Evolutionary conservation across 805 yeast genomes (phyloP).

Genomic region (Myxozyma neotropica): DNA sequence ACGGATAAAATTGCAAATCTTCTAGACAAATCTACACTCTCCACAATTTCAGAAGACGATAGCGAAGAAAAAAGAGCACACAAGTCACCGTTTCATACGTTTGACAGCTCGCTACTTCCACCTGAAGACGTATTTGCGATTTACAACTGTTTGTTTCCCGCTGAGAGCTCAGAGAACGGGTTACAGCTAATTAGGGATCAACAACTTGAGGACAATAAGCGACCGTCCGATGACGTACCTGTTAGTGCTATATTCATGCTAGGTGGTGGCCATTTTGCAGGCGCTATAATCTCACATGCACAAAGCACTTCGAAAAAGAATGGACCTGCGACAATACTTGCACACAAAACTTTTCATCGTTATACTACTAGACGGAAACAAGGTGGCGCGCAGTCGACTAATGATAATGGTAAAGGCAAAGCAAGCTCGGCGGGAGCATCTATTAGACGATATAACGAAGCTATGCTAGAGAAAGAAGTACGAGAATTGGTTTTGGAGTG

Average conservation of each 20-base stretch:
- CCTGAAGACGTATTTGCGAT: conserved; percentile 28
- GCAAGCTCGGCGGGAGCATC: conserved; percentile 96
- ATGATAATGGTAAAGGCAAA: conserved; percentile 89
- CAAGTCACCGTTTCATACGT: conserved; percentile 24
- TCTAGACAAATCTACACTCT: conserved; percentile 14
- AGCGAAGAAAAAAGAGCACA: conserved; percentile 34
- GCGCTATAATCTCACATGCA: conserved; percentile 81
- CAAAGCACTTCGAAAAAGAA: conserved; percentile 53
- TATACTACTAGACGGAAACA: conserved; percentile 96
- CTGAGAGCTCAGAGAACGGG: conserved; percentile 31
- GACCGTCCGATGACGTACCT: neutral
- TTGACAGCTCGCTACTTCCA: conserved; percentile 19
- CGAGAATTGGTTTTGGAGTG: conserved; percentile 66
- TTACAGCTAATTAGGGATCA: neutral
- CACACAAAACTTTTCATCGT: conserved; percentile 86
- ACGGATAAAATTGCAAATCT: conserved; percentile 14
- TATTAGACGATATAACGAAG: conserved; percentile 86
- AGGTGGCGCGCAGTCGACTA: conserved; percentile 95
- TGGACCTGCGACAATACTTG: conserved; percentile 67
- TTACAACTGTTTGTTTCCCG: conserved; percentile 31
- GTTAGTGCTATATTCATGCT: conserved; percentile 75
- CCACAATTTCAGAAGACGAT: conserved; percentile 34
- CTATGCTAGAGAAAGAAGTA: conserved; percentile 77
- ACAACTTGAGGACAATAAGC: neutral
- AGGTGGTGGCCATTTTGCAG: conserved; percentile 98